A percentile compares a stretch with the other conserved stretches of the same genome.
These are phyloP conservation scores for Corymbia citriodora DNA, from an alignment of 441 rosid genomes.

Conservation along the genomic window DNA sequence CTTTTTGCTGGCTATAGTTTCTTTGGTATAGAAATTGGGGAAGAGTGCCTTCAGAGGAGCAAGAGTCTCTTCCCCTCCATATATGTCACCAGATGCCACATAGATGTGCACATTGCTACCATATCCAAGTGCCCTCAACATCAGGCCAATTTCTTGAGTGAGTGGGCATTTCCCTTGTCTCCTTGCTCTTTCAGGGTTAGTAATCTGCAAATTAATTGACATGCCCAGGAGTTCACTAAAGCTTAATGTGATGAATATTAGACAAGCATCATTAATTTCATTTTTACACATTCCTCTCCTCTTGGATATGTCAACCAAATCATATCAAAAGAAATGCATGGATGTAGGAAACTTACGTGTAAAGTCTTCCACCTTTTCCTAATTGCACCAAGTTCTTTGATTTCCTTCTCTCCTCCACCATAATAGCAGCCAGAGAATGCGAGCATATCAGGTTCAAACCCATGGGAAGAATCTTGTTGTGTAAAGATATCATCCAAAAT, in stretches of 20 bases:
- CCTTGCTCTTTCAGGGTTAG: conserved; percentile 80
- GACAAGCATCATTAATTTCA: background rate
- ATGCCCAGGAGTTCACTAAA: background rate
- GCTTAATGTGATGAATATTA: background rate
- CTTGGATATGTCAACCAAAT: background rate
- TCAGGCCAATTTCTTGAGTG: conserved; percentile 95
- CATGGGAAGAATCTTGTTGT: conserved; percentile 25
- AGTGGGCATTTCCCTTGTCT: conserved; percentile 98
- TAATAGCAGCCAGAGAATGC: conserved; percentile 91
- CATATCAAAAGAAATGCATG: background rate
- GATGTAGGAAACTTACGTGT: conserved; percentile 51
- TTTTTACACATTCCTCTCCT: background rate
- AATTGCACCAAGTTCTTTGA: conserved; percentile 66
- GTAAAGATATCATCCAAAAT: conserved; percentile 8
- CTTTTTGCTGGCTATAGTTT: conserved; percentile 41
- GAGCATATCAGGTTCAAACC: conserved; percentile 99
- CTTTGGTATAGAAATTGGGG: conserved; percentile 49
- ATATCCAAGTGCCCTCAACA: conserved; percentile 68
- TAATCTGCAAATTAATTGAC: conserved; percentile 29
- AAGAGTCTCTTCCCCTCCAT: conserved; percentile 56
- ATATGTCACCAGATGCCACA: conserved; percentile 72
- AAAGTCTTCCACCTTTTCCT: conserved; percentile 94
- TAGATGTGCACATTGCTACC: conserved; percentile 45
- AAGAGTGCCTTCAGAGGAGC: conserved; percentile 48
- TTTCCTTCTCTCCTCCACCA: conserved; percentile 91